A percentile compares a stretch with the other conserved stretches of the same genome.
phyloP scores from a whole-genome alignment of 1,139 yeast genomes.

The Magnusiomyces paraingens region DNA sequence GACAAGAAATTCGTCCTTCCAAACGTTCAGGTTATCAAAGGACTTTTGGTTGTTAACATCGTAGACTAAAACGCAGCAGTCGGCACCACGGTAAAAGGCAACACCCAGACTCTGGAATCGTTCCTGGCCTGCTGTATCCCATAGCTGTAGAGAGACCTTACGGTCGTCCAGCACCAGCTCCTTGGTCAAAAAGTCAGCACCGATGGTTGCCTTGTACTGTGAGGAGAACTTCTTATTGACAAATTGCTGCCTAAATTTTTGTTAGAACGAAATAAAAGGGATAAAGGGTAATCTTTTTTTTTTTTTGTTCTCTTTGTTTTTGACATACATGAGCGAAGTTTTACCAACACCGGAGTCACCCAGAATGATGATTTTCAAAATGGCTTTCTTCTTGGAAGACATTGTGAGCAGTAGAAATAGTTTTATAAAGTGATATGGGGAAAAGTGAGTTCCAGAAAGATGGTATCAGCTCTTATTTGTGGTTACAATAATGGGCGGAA shows the following conservation, averaged over 20 bases:
- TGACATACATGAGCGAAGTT: conserved; percentile 66
- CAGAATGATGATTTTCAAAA: conserved; percentile 85
- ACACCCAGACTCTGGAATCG: conserved; percentile 92
- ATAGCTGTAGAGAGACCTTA: conserved; percentile 74
- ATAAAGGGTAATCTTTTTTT: neutral
- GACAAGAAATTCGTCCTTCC: conserved; percentile 93
- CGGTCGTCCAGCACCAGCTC: conserved; percentile 81
- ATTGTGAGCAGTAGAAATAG: conserved; percentile 30
- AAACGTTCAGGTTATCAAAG: conserved; percentile 78
- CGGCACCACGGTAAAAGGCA: conserved; percentile 97
- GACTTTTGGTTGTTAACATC: conserved; percentile 93
- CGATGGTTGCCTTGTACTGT: conserved; percentile 91
- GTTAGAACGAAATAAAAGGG: neutral
- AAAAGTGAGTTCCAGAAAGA: too few relatives aligned
- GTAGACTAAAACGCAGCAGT: conserved; percentile 92
- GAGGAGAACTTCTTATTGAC: conserved; percentile 92
- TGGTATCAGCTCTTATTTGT: too few relatives aligned
- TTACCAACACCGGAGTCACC: conserved; percentile 99
- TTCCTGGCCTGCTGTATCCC: conserved; percentile 91
- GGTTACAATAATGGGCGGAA: too few relatives aligned
- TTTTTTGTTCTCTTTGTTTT: neutral
- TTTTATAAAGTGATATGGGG: neutral
- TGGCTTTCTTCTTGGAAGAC: conserved; percentile 81
- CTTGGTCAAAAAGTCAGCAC: conserved; percentile 93
- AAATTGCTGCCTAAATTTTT: conserved; percentile 63